These are phyloP conservation scores for Nevesoporus exiguus DNA, from an alignment of 768 basidiomycete species.

Conservation along the genomic window DNA sequence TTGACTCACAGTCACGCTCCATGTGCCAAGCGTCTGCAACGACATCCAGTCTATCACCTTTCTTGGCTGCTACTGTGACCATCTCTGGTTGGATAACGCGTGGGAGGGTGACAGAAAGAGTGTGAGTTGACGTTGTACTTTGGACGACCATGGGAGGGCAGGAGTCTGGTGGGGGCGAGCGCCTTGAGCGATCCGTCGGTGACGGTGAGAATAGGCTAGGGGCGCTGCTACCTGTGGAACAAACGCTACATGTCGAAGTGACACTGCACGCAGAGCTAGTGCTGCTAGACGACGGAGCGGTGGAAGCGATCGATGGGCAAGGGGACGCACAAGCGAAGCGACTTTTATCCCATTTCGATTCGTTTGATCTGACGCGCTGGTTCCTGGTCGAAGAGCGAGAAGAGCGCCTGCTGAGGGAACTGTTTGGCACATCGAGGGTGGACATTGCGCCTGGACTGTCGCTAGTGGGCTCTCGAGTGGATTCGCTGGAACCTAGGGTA, in stretches of 20 bases:
- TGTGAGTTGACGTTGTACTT: constrained; percentile 40
- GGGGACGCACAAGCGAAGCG: constrained; percentile 30
- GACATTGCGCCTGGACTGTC: constrained; percentile 23
- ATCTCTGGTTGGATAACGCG: constrained; percentile 51
- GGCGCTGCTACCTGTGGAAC: constrained; percentile 15
- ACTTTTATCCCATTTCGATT: constrained; percentile 29
- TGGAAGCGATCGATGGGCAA: constrained; percentile 26
- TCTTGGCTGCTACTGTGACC: constrained; percentile 61
- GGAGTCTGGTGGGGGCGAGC: constrained; percentile 31
- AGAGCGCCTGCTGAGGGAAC: constrained; percentile 27
- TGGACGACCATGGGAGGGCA: constrained; percentile 45
- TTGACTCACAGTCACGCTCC: constrained; percentile 53
- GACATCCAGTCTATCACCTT: constrained; percentile 53
- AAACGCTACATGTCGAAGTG: constrained; percentile 19
- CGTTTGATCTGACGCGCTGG: constrained; percentile 22
- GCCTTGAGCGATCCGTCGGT: constrained; percentile 30
- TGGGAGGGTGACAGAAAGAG: constrained; percentile 48
- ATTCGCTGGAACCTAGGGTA: constrained; percentile 16
- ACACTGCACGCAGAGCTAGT: constrained; percentile 26
- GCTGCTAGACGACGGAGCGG: constrained; percentile 23
- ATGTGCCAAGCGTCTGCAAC: constrained; percentile 63
- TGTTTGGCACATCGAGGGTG: constrained; percentile 23
- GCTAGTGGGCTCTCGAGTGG: constrained; percentile 16
- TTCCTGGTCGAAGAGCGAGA: constrained; percentile 30
- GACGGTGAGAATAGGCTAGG: constrained; percentile 21